Percentiles rank a stretch among this genome's conserved stretches.
These are phyloP conservation scores for Chalciporus piperatus DNA, from an alignment of 768 basidiomycete species.

Conservation along the genomic window DNA sequence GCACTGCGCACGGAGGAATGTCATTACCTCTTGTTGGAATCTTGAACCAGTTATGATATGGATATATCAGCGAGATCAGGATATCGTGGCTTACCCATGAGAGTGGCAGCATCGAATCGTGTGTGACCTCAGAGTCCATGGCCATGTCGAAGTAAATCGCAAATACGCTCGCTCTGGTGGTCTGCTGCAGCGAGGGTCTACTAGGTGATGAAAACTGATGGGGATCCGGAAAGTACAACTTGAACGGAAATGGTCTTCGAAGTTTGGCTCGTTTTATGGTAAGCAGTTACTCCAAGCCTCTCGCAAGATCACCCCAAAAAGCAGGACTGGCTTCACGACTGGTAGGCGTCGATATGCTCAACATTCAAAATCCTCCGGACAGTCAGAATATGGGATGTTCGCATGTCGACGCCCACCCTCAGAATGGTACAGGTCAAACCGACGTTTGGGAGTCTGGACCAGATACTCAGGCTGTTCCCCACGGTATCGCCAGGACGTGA, in stretches of 20 bases:
- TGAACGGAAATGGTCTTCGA: not conserved
- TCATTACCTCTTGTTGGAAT: constrained; percentile 14
- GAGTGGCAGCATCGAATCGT: constrained; percentile 8
- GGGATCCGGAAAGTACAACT: not conserved
- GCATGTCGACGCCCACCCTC: not conserved
- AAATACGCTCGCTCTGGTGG: not conserved
- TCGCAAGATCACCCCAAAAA: not conserved
- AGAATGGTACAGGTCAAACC: not conserved
- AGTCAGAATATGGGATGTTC: not conserved
- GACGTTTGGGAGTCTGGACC: no score
- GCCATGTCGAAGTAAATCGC: not conserved
- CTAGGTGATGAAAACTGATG: not conserved
- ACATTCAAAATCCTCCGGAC: not conserved
- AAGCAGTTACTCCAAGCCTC: not conserved
- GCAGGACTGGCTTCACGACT: not conserved
- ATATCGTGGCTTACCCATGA: constrained; percentile 12
- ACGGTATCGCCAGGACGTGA: no score
- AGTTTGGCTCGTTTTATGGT: not conserved
- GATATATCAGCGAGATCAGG: no score
- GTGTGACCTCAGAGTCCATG: constrained; percentile 1
- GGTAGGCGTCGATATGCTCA: not conserved
- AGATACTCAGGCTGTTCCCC: no score
- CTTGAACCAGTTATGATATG: not conserved
- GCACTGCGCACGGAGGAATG: constrained; percentile 21
- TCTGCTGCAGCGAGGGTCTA: not conserved